A percentile compares a stretch with the other conserved stretches of the same genome.
Conservation (phyloP, 371 early-diverging fungal species). For the Mortierella polycephala region DNA sequence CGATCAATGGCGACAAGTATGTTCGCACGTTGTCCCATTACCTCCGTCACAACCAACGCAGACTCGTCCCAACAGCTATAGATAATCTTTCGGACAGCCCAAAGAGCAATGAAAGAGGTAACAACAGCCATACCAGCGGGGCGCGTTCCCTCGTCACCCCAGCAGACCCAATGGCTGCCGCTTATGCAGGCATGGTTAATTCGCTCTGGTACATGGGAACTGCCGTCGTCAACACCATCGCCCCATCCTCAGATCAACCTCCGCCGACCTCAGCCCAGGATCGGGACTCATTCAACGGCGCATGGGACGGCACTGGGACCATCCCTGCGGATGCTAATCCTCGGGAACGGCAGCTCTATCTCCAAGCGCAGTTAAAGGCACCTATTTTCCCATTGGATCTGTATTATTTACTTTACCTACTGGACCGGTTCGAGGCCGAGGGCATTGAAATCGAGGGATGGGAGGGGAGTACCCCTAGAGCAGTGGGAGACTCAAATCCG, state of each 20-base stretch:
- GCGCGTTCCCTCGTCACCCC: constrained; percentile 43
- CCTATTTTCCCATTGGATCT: constrained; percentile 66
- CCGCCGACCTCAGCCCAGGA: constrained; percentile 35
- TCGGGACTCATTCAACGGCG: constrained; percentile 57
- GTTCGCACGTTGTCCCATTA: constrained; percentile 69
- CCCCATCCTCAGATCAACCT: constrained; percentile 31
- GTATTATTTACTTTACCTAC: constrained; percentile 67
- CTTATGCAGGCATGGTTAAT: constrained; percentile 50
- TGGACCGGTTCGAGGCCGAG: constrained; percentile 67
- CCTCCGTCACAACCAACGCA: constrained; percentile 64
- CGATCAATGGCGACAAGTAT: constrained; percentile 64
- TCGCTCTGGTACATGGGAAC: constrained; percentile 45
- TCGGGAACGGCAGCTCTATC: constrained; percentile 59
- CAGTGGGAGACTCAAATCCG: constrained; percentile 41
- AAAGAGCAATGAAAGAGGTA: constrained; percentile 24
- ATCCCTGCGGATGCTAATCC: constrained; percentile 47
- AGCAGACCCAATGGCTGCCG: constrained; percentile 47
- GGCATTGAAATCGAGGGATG: constrained; percentile 68
- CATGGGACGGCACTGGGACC: constrained; percentile 61
- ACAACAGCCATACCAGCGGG: constrained; percentile 12
- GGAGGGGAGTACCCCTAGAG: constrained; percentile 34
- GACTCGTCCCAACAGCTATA: constrained; percentile 31
- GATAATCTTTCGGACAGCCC: constrained; percentile 10
- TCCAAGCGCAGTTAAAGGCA: constrained; percentile 38
- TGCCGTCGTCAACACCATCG: constrained; percentile 35